Evolutionary conservation across 2,329 filamentous ascomycete species (phyloP).

Genomic region (Daldinia eschscholtzii): DNA sequence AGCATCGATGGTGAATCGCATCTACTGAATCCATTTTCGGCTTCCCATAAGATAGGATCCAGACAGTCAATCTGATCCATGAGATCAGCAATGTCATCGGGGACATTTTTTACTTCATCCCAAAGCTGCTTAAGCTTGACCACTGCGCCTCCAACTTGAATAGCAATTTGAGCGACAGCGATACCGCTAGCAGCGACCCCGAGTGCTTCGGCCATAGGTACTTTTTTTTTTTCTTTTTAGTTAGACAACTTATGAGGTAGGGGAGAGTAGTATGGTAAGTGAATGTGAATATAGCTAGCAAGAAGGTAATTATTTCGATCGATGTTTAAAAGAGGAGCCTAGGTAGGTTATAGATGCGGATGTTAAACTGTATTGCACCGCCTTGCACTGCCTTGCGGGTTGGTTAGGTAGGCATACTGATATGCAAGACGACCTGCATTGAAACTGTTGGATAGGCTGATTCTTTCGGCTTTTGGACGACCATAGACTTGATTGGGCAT

Average conservation of each 20-base stretch:
- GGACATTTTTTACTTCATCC: constrained; percentile 47
- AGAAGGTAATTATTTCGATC: no score
- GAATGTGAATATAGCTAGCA: not conserved
- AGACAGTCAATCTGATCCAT: constrained; percentile 49
- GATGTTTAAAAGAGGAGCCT: no score
- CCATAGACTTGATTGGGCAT: no score
- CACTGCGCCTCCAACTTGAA: constrained; percentile 42
- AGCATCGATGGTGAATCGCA: constrained; percentile 21
- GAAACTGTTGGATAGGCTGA: no score
- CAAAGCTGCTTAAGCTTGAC: constrained; percentile 47
- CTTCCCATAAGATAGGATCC: constrained; percentile 44
- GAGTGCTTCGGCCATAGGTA: constrained; percentile 48
- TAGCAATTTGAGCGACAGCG: constrained; percentile 44
- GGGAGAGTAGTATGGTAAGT: no score
- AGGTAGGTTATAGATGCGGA: no score
- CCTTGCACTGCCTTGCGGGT: no score
- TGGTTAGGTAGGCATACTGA: no score
- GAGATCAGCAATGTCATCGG: constrained; percentile 44
- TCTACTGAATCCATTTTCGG: constrained; percentile 34
- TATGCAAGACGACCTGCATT: no score
- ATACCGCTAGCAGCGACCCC: constrained; percentile 47
- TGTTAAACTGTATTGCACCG: no score
- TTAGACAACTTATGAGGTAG: not conserved
- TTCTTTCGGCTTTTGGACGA: no score
- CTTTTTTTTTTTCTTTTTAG: not conserved